phyloP scores from a whole-genome alignment of 805 yeast species.

The Komagataella phaffii region DNA sequence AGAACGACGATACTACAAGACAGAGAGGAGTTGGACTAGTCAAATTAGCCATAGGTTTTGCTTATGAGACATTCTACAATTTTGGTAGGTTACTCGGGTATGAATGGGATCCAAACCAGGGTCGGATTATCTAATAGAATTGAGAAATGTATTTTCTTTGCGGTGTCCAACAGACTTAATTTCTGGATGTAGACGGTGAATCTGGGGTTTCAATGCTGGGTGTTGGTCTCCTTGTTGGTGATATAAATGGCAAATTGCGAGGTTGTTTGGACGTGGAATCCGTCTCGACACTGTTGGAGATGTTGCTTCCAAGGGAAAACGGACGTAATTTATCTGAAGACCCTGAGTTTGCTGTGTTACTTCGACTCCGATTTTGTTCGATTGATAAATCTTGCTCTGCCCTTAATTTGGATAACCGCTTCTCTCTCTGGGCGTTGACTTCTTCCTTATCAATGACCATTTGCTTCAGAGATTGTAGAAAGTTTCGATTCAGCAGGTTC shows the following conservation, averaged over 20 bases:
- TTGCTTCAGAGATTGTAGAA: neutral
- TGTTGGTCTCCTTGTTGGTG: neutral
- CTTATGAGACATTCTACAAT: slow-evolving; percentile 32
- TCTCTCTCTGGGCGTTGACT: neutral
- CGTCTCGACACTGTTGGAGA: neutral
- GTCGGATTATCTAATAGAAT: slow-evolving; percentile 25
- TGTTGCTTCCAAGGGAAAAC: neutral
- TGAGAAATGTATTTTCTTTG: slow-evolving; percentile 3
- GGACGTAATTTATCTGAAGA: slow-evolving; percentile 4
- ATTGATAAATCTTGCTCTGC: neutral
- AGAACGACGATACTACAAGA: slow-evolving; percentile 20
- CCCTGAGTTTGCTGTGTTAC: slow-evolving; percentile 2
- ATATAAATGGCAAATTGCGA: neutral
- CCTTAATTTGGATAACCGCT: neutral
- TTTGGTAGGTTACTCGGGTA: slow-evolving; percentile 47
- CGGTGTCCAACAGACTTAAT: slow-evolving; percentile 3
- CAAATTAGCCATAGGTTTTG: slow-evolving; percentile 43
- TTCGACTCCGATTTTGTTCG: neutral
- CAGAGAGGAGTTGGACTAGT: slow-evolving; percentile 51
- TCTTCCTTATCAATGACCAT: slow-evolving; percentile 1
- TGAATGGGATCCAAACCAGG: slow-evolving; percentile 45
- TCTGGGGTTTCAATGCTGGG: slow-evolving; percentile 1
- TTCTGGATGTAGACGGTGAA: slow-evolving; percentile 3
- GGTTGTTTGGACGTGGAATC: neutral
- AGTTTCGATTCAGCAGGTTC: neutral